Percentiles rank a stretch among this genome's conserved stretches.
These are phyloP conservation scores for Toxicodendron radicans DNA, from an alignment of 345 rosid genomes.

Conservation along the genomic window DNA sequence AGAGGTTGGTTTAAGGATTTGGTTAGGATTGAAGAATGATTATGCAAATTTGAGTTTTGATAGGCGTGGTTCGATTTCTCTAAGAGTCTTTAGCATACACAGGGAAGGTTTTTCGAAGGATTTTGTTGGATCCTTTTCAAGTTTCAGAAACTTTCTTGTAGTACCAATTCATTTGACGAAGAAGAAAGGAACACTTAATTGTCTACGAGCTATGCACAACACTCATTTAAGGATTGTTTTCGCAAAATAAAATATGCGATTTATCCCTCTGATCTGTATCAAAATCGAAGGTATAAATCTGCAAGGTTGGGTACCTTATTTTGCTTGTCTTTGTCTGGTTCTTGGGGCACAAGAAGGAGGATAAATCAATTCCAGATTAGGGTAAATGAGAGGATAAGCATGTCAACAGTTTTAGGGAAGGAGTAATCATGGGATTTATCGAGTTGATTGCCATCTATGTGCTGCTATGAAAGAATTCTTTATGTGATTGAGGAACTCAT, in stretches of 20 bases:
- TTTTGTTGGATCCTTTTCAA: background rate
- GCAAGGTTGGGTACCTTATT: background rate
- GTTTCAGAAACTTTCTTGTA: background rate
- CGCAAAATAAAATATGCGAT: background rate
- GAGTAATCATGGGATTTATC: background rate
- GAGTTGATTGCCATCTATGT: background rate
- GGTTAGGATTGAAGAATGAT: background rate
- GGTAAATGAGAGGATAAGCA: background rate
- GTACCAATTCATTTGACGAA: background rate
- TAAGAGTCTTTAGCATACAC: background rate
- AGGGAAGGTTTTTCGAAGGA: background rate
- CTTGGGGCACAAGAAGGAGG: background rate
- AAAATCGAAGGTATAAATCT: background rate
- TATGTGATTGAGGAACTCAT: background rate
- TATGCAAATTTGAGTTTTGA: background rate
- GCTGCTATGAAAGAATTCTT: background rate
- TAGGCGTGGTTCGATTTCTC: background rate
- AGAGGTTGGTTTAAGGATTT: background rate
- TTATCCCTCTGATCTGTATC: background rate
- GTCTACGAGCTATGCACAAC: too few relatives aligned
- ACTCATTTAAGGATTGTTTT: background rate
- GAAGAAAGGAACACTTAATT: too few relatives aligned
- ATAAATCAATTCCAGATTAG: background rate
- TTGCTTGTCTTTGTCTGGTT: background rate
- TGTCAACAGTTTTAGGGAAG: background rate